Evolutionary conservation across 192 early-diverging fungal genomes (phyloP).

Genomic region (Umbelopsis vinacea): DNA sequence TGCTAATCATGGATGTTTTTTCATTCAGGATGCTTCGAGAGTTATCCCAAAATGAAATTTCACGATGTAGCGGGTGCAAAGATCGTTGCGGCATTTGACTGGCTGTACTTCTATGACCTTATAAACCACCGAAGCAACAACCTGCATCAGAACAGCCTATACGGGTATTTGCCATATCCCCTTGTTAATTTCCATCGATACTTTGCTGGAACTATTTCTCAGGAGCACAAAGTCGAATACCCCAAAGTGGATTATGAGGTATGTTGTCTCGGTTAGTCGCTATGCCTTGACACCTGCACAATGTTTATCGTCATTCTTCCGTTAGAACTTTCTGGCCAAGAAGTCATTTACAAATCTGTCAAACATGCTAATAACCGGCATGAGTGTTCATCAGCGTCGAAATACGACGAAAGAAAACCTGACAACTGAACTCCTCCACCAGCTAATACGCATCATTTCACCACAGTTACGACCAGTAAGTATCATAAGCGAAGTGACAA

Average conservation of each 20-base stretch:
- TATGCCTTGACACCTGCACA: neutral
- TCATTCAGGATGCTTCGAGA: slow-evolving; percentile 83
- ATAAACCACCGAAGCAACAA: slow-evolving; percentile 55
- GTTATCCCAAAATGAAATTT: slow-evolving; percentile 80
- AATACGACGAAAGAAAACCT: slow-evolving; percentile 51
- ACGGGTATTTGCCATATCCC: slow-evolving; percentile 71
- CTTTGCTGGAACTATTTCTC: slow-evolving; percentile 70
- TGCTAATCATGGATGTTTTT: neutral
- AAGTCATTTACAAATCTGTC: slow-evolving; percentile 62
- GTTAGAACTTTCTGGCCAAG: slow-evolving; percentile 44
- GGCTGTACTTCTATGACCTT: slow-evolving; percentile 83
- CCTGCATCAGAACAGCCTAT: slow-evolving; percentile 59
- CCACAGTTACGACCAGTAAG: slow-evolving; percentile 74
- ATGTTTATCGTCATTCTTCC: neutral
- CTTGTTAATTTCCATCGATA: slow-evolving; percentile 78
- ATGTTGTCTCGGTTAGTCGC: slow-evolving; percentile 16
- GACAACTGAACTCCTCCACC: slow-evolving; percentile 63
- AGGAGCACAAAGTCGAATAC: slow-evolving; percentile 64
- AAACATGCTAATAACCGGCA: slow-evolving; percentile 49
- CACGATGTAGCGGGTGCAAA: slow-evolving; percentile 75
- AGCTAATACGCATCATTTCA: slow-evolving; percentile 76
- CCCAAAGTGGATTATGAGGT: slow-evolving; percentile 82
- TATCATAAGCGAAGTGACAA: slow-evolving; percentile 33
- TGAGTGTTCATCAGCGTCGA: slow-evolving; percentile 52
- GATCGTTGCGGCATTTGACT: slow-evolving; percentile 70